A percentile compares a stretch with the other conserved stretches of the same genome.
Evolutionary conservation across 352 stramenopile genomes (phyloP).

Genomic region (Globisporangium emineosum): DNA sequence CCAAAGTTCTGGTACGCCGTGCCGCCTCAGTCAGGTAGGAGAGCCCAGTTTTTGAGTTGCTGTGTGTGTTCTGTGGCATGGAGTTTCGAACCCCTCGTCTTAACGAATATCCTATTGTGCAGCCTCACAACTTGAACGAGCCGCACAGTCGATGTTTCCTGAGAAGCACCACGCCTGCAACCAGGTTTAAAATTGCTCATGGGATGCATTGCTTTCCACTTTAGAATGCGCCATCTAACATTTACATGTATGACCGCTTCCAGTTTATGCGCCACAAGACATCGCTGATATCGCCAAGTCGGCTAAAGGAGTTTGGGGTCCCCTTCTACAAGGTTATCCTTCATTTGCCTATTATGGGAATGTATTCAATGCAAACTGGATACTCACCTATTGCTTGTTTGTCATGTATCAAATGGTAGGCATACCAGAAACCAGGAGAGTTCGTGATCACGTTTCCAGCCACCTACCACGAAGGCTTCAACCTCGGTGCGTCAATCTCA

Average conservation of each 20-base stretch:
- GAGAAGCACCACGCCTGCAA: conserved; percentile 82
- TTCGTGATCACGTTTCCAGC: conserved; percentile 92
- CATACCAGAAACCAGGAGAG: conserved; percentile 83
- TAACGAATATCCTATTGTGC: not conserved
- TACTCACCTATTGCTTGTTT: not conserved
- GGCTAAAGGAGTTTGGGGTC: conserved; percentile 82
- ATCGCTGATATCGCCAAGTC: conserved; percentile 82
- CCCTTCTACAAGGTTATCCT: conserved; percentile 58
- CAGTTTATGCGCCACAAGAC: conserved; percentile 94
- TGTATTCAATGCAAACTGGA: not conserved
- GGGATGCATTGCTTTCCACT: no score
- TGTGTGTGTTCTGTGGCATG: not conserved
- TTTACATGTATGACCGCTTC: no score
- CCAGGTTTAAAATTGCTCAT: conserved; percentile 34
- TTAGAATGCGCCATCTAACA: not conserved
- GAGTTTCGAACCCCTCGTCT: not conserved
- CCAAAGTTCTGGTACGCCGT: conserved; percentile 94
- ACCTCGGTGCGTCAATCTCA: conserved; percentile 51
- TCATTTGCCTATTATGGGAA: not conserved
- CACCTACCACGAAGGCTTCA: conserved; percentile 89
- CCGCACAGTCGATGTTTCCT: conserved; percentile 83
- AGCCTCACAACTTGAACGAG: conserved; percentile 76
- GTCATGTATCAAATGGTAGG: conserved; percentile 22
- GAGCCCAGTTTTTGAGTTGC: no score
- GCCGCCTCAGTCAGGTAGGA: conserved; percentile 60